Base-by-base conservation (phyloP, 768 basidiomycete species). In the Sarcomyxa edulis region DNA sequence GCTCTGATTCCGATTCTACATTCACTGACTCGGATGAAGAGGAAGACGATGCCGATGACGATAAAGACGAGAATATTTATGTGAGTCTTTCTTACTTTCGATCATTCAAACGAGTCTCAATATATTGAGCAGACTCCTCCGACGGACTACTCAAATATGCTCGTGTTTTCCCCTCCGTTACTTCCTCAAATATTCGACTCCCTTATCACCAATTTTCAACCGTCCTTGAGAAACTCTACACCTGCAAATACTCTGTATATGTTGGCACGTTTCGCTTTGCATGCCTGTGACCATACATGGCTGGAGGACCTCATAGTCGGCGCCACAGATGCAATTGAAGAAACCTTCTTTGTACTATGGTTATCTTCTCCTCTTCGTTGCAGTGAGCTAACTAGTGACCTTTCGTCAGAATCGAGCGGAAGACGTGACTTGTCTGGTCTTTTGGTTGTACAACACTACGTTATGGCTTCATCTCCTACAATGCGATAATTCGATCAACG, bases 381-480 rank as follows among this genome's bases (percentile, higher is more conserved):
- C 20, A 24, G n/a, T 36, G 11, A 35, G 19, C 11, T 16, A 42
- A 38, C 49, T 15, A 36, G 38, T 40, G 40, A 52, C 15, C 36
- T 25, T 44, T 37, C 23, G 34, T 18, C 29, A 97, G 94, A 80
- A 65, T 51, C 80, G 77, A 45, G 73, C 86, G 15, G 92, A 96
- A 48, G 89, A 97, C 55, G 61, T 96, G 21, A 80, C 88, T 4
- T 81, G 78, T 53, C 71, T 95, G 18, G 74, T 93, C 23, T 98
- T 97, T 60, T 99, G 96, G 94, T 63, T 95, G 32, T 89, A 92
- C 62, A 99, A 99, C 58, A 74, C 80, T 14, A 90, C 88, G 7
- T 61, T 92, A 20, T 86, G 95, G 74, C 71, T 98, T 11, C 91
- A 98, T 63, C 76, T 98, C 33, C 71, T 99, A 64, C 79, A 84